phyloP scores from a whole-genome alignment of 2,329 filamentous ascomycete species.

The Chaetoscypha palmicola region DNA sequence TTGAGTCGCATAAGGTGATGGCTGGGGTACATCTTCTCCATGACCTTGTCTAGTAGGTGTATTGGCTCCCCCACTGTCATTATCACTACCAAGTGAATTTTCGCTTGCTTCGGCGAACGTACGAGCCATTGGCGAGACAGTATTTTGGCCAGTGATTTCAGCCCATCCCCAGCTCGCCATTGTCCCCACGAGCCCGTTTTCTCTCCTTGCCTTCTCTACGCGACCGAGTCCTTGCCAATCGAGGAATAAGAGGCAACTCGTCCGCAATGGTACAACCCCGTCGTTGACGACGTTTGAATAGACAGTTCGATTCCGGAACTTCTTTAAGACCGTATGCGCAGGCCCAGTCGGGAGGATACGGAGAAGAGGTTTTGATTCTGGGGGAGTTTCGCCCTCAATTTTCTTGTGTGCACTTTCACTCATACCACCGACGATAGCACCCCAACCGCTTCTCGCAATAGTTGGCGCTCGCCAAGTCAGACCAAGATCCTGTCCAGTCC shows the following conservation, averaged over 20 bases:
- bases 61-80: constrained; percentile 27
- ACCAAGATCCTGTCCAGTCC: constrained; percentile 90
- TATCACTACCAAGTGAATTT: constrained; percentile 16
- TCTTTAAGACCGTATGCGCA: constrained; percentile 77
- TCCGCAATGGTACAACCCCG: constrained; percentile 89
- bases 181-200: constrained; percentile 87
- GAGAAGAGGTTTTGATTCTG: constrained; percentile 80
- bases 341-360: constrained; percentile 87
- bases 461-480: constrained; percentile 90
- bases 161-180: constrained; percentile 93
- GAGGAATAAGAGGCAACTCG: constrained; percentile 90
- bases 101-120: constrained; percentile 17
- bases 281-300: constrained; percentile 98
- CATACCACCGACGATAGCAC: constrained; percentile 75
- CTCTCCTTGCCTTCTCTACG: constrained; percentile 88
- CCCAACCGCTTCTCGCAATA: constrained; percentile 79
- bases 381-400: constrained; percentile 54
- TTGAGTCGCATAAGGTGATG: constrained; percentile 56
- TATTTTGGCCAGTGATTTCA: constrained; percentile 71
- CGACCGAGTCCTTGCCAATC: constrained; percentile 93
- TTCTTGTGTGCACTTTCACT: constrained; percentile 59
- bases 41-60: constrained; percentile 38
- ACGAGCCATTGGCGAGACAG: constrained; percentile 22
- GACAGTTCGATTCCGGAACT: constrained; percentile 83
- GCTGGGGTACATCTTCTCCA: constrained; percentile 59